These are phyloP conservation scores for Hammondia hammondi DNA, from an alignment of 169 alveolate genomes.

Conservation along the genomic window DNA sequence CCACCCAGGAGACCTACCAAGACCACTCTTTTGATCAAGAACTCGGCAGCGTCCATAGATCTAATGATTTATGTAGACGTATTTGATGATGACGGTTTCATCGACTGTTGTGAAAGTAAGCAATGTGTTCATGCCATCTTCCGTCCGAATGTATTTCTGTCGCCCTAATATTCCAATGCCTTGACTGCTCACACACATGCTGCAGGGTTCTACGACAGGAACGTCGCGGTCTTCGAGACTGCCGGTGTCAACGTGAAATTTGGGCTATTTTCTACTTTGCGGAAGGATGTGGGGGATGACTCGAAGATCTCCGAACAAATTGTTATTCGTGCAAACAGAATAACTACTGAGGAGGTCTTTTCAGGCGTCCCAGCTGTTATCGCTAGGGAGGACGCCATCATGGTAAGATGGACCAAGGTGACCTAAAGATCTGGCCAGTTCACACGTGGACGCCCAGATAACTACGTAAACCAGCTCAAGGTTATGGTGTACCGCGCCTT, in stretches of 20 bases:
- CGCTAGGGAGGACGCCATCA: slow-evolving; percentile 12
- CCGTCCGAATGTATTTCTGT: background rate
- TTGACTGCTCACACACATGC: background rate
- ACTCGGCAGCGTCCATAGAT: slow-evolving; percentile 36
- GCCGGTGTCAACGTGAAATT: slow-evolving; percentile 48
- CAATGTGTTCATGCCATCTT: background rate
- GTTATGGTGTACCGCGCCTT: too few species aligned
- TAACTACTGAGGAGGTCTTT: slow-evolving; percentile 39
- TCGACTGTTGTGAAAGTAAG: slow-evolving; percentile 59
- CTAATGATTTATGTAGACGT: slow-evolving; percentile 50
- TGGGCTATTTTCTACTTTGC: slow-evolving; percentile 8
- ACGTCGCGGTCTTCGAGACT: slow-evolving; percentile 22
- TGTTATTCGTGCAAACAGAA: slow-evolving; percentile 43
- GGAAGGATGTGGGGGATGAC: slow-evolving; percentile 42
- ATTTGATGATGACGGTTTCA: slow-evolving; percentile 59
- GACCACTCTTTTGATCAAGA: slow-evolving; percentile 18
- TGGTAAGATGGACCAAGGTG: background rate
- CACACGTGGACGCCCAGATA: too few species aligned
- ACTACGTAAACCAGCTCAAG: too few species aligned
- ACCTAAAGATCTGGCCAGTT: too few species aligned
- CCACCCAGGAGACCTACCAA: slow-evolving; percentile 44
- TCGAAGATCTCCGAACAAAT: slow-evolving; percentile 49
- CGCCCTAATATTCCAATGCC: background rate
- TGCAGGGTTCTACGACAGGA: slow-evolving; percentile 45
- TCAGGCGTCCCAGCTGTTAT: slow-evolving; percentile 44